Base-by-base conservation (phyloP, 2,329 filamentous ascomycete genomes). In the Fusarium fracticaudum region DNA sequence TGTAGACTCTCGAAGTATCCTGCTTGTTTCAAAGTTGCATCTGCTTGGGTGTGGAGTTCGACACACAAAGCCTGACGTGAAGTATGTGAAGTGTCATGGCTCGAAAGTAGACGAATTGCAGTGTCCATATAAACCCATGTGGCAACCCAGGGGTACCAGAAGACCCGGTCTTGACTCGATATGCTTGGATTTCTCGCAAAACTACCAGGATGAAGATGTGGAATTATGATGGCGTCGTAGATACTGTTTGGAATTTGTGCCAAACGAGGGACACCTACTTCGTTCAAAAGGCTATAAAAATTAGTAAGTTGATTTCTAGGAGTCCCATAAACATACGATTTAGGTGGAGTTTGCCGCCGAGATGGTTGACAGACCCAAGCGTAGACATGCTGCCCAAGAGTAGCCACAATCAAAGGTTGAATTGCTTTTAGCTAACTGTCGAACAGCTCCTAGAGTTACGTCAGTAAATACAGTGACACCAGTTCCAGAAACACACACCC, bases 231-330 rank as follows among this genome's bases (percentile, higher is more conserved):
- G 31, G 12, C n/a, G n/a, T 51, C 0, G 29, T 20, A 24, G 31
- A 24, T 24, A 0, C 48, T 24, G n/a, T 51, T 51, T 20, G 31
- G 31, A 24, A 51, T 35, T 35, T 24, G 31, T 35, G 17, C 22
- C 31, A 35, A 51, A 15, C 15, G 8, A 51, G 31, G 31, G 0
- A 51, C 0, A 15, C 17, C 0, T 24, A 14, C 31, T 33, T 51
- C 48, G 8, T 51, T 18, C 2, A 51, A 18, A 35, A 24, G 31
- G 17, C 48, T 51, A 51, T 2, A 15, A 33, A 14, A 3, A 0
- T 35, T 14, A 8, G 48, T 0, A 51, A 51, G 0, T 24, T 4
- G 0, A 14, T 51, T 24, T 14, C 0, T 3, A n/a, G 31, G 12
- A 33, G 6, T 51, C 1, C 0, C 8, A 35, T 8, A 24, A 51